phyloP scores from a whole-genome alignment of 306 rosid genomes.

The Acacia crassicarpa region DNA sequence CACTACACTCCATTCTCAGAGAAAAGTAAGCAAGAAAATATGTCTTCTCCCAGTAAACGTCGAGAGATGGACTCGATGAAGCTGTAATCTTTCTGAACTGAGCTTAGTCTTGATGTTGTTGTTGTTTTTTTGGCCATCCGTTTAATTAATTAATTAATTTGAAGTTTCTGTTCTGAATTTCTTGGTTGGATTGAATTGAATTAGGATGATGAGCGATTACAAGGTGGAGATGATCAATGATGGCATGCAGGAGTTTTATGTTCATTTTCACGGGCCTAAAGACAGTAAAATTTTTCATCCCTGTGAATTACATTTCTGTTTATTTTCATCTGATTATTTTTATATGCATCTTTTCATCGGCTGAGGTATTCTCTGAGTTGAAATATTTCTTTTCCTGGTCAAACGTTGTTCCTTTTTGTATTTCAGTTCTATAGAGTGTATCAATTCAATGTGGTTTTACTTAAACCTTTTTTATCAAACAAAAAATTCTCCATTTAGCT shows the following conservation, averaged over 20 bases:
- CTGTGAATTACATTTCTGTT: conserved; percentile 15
- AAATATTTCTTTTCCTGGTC: conserved; percentile 7
- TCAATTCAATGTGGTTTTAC: conserved; percentile 26
- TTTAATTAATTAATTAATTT: not conserved
- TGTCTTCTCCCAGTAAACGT: conserved; percentile 91
- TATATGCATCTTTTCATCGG: not conserved
- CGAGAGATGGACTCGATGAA: conserved; percentile 94
- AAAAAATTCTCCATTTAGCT: too few relatives aligned
- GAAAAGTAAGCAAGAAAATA: conserved; percentile 20
- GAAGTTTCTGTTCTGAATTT: conserved; percentile 15
- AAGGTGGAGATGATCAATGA: conserved; percentile 82
- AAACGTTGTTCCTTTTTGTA: conserved; percentile 3
- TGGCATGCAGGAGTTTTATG: conserved; percentile 75
- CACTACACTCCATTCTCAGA: not conserved
- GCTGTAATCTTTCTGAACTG: conserved; percentile 45
- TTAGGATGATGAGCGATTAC: conserved; percentile 94
- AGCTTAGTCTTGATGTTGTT: not conserved
- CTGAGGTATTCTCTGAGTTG: not conserved
- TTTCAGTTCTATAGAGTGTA: not conserved
- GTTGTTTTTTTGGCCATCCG: not conserved
- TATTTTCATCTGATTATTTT: not conserved
- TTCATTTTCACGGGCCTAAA: conserved; percentile 81
- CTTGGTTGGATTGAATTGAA: conserved; percentile 30
- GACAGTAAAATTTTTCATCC: conserved; percentile 54
- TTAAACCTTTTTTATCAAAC: not conserved